Conservation (phyloP, 2,329 filamentous ascomycete species). For the Calonectria hawksworthii region DNA sequence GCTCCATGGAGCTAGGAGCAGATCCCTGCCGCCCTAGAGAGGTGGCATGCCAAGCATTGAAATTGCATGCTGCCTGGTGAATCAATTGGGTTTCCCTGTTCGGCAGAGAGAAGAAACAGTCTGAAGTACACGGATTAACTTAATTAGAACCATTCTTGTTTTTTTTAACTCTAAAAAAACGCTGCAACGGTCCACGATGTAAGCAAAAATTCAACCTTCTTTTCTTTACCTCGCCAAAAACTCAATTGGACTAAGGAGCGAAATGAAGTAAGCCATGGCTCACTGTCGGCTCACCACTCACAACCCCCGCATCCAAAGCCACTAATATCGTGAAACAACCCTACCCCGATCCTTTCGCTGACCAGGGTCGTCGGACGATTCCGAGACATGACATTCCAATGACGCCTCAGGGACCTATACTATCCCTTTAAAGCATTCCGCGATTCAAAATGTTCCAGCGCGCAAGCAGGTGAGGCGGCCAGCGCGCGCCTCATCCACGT, state of each 20-base stretch:
- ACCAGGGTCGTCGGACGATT: conserved; percentile 17
- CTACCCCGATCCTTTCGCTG: background rate
- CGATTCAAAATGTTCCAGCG: background rate
- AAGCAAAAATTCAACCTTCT: background rate
- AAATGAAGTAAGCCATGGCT: background rate
- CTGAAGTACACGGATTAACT: background rate
- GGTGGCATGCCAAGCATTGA: background rate
- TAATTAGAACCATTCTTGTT: background rate
- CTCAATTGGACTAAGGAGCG: background rate
- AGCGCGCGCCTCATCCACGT: background rate
- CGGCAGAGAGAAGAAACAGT: background rate
- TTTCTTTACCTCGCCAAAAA: background rate
- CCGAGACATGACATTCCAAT: conserved; percentile 10
- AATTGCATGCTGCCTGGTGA: background rate
- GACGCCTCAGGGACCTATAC: background rate
- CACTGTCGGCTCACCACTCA: background rate
- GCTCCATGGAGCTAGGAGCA: conserved; percentile 9
- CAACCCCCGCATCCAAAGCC: conserved; percentile 1
- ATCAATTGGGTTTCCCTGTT: background rate
- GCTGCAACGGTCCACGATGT: background rate
- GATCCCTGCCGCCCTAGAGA: background rate
- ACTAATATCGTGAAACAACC: conserved; percentile 18
- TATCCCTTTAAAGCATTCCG: background rate
- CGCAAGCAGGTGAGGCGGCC: background rate
- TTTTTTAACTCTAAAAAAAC: background rate